Conservation (phyloP, 2,329 filamentous ascomycete species). For the Aspergillus fumigatiaffinis region DNA sequence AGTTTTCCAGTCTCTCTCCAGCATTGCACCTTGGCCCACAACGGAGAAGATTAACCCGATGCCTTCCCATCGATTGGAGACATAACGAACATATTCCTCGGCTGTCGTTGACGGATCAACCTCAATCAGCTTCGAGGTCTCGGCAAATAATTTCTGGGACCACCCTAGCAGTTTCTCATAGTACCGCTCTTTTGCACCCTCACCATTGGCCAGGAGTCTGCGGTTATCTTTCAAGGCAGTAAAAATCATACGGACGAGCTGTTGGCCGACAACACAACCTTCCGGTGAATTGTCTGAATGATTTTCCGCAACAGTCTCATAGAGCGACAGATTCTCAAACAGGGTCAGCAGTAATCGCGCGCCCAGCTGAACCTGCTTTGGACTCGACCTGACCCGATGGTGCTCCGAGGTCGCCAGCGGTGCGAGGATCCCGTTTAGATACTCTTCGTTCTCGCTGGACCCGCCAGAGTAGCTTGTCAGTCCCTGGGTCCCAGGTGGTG, state of each 20-base stretch:
- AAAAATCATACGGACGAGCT: conserved; percentile 16
- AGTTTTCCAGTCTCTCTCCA: conserved; percentile 5
- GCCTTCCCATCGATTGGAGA: conserved; percentile 20
- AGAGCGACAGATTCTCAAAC: conserved; percentile 18
- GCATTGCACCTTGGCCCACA: conserved; percentile 12
- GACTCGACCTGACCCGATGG: conserved; percentile 4
- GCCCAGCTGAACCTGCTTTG: conserved; percentile 18
- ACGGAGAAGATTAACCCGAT: conserved; percentile 20
- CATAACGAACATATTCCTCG: conserved; percentile 13
- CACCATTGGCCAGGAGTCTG: conserved; percentile 3
- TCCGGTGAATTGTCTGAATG: conserved; percentile 14
- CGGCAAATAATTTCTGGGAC: conserved; percentile 19
- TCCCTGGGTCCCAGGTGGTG: too few species aligned
- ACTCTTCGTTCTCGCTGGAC: conserved; percentile 11
- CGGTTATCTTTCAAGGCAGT: conserved; percentile 16
- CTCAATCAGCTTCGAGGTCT: conserved; percentile 10
- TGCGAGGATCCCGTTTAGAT: neutral
- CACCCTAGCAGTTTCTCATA: conserved; percentile 6
- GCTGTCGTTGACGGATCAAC: conserved; percentile 16
- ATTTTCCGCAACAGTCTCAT: conserved; percentile 11
- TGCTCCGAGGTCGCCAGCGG: neutral
- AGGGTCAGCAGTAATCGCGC: conserved; percentile 18
- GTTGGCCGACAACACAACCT: conserved; percentile 19
- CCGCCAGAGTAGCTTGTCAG: conserved; percentile 17
- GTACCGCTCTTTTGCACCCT: conserved; percentile 5